Percentiles rank a stretch among this genome's conserved stretches.
phyloP scores from a whole-genome alignment of 2,329 filamentous ascomycete genomes.

The Incumbomyces lentus region DNA sequence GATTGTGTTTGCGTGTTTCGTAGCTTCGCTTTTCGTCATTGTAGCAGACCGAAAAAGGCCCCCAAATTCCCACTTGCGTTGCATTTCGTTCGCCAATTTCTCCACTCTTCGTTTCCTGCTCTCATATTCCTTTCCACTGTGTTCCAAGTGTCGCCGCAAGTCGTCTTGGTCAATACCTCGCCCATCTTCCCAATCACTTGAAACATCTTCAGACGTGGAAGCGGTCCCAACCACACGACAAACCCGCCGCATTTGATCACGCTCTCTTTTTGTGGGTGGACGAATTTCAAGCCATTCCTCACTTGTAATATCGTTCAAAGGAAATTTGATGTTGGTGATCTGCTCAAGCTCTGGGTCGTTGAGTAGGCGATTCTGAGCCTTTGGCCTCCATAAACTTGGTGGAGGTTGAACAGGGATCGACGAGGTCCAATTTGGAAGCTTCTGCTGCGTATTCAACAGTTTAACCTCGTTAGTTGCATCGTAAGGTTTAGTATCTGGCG shows the following conservation, averaged over 20 bases:
- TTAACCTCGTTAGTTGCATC: not conserved
- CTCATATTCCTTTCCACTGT: not conserved
- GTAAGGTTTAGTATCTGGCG: not conserved
- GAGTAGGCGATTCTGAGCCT: not conserved
- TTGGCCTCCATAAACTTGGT: not conserved
- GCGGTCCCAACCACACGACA: not conserved
- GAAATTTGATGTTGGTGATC: conserved; percentile 4
- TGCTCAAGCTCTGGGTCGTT: not conserved
- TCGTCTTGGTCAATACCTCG: not conserved
- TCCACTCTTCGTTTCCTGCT: not conserved
- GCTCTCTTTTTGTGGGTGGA: not conserved
- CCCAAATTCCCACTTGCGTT: conserved; percentile 2
- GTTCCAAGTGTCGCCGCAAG: not conserved
- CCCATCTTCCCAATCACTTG: not conserved
- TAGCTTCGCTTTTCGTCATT: conserved; percentile 3
- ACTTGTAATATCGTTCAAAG: not conserved
- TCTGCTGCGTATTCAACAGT: not conserved
- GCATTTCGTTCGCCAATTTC: conserved; percentile 2
- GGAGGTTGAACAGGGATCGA: not conserved
- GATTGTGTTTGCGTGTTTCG: conserved; percentile 13
- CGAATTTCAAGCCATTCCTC: conserved; percentile 3
- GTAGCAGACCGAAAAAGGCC: conserved; percentile 1
- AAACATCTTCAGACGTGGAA: not conserved
- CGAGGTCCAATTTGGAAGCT: not conserved
- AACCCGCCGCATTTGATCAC: not conserved